Conservation (phyloP, 2,329 filamentous ascomycete genomes). For the Ceratocystis destructans region DNA sequence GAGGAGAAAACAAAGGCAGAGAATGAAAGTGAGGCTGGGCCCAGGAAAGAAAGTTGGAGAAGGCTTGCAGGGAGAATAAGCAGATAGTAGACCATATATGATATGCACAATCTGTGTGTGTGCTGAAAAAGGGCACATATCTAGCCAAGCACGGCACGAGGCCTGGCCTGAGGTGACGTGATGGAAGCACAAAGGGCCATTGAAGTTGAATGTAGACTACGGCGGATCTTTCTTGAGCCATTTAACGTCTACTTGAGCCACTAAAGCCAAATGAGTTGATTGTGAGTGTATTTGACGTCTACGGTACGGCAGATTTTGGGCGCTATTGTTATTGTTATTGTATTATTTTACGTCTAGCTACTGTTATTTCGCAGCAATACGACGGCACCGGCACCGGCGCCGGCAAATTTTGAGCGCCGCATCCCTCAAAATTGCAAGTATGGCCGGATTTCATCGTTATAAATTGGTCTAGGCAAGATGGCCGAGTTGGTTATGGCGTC, state of each 20-base stretch:
- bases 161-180: no score
- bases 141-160: no score
- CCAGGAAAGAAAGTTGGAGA: neutral
- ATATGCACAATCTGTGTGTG: neutral
- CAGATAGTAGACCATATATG: neutral
- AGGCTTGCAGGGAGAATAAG: neutral
- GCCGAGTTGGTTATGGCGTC: conserved; percentile 29
- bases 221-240: no score
- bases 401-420: no score
- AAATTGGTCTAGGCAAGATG: conserved; percentile 23
- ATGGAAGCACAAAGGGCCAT: neutral
- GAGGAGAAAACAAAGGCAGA: neutral
- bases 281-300: no score
- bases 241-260: no score
- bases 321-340: no score
- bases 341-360: no score
- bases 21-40: neutral
- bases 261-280: no score
- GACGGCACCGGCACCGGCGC: no score
- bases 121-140: neutral
- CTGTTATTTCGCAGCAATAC: no score
- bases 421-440: neutral
- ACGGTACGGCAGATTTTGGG: neutral
- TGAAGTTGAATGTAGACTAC: neutral
- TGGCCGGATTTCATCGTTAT: neutral